Evolutionary conservation across 257 asterid species (phyloP), one percentile per base, ranked within the genome.

Genomic region (Solanum neorickii): DNA sequence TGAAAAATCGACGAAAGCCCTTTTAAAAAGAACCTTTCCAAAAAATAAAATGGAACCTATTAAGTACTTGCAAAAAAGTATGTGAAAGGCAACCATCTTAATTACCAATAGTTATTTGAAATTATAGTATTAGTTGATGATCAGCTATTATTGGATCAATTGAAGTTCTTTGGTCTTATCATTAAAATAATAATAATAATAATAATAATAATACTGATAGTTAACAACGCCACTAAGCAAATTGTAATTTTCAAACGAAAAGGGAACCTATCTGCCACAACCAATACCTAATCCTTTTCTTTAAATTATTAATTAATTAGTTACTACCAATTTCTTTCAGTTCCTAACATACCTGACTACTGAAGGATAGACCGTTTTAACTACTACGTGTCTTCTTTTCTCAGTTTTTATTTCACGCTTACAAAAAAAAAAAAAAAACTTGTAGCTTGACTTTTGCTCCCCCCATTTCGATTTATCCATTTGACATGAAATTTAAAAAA

Each of bases 181-280:
- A 80, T 47, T 80, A 25, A 46, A 78, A 47, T 47, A 47, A 47
- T 49, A 37, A 37, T 37, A 78, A 33, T 33, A 78, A 33, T 33
- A 33, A 33, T 33, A 33, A 33, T 33, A 15, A 49, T n/a, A n/a
- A 42, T 42, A 14, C 60, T 0, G 60, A 44, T 44, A 77, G 0
- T 46, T 47, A 27, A 78, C 66, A 46, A 47, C 42, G 85, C 44
- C 68, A 47, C 44, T 80, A 47, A 18, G 10, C 60, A 73, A 35
- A 86, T 60, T 87, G 86, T 49, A 68, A 47, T 80, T 62, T 72
- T 82, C 31, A 85, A 27, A 87, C 25, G 0, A 56, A 59, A 46
- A 62, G 83, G 77, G 41, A 25, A 60, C 44, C 86, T 47, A 90
- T 88, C 92, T 83, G 87, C 89, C 86, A 86, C 90, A 87, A 90